Evolutionary conservation across 2,329 filamentous ascomycete genomes (phyloP).

Genomic region (Pseudogymnoascus sp.): DNA sequence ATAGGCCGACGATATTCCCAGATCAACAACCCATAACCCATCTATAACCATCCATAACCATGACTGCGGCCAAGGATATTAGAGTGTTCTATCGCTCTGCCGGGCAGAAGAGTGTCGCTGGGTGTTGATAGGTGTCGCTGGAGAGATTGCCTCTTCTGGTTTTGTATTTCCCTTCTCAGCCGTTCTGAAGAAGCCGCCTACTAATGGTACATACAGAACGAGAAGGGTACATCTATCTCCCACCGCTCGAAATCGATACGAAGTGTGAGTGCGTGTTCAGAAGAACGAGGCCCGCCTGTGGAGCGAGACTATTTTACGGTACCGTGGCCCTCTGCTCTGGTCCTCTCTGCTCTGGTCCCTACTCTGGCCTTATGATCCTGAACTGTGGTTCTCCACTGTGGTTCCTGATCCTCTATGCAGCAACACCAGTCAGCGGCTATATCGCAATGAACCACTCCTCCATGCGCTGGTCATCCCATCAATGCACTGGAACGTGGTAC

Average conservation of each 20-base stretch:
- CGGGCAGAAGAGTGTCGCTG: background rate
- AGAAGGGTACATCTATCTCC: background rate
- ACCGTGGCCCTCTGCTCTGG: background rate
- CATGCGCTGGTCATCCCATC: background rate
- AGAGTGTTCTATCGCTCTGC: background rate
- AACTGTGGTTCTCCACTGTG: background rate
- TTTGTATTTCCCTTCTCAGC: background rate
- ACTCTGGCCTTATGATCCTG: too few relatives aligned
- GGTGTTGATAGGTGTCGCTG: background rate
- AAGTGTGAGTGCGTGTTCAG: background rate
- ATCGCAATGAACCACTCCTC: background rate
- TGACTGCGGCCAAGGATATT: background rate
- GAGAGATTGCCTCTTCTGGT: background rate
- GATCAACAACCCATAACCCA: background rate
- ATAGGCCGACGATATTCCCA: background rate
- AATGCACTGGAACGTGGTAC: constrained; percentile 7
- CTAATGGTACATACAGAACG: background rate
- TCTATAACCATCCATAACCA: background rate
- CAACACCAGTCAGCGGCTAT: background rate
- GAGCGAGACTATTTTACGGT: background rate
- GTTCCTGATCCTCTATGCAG: background rate
- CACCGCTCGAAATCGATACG: background rate
- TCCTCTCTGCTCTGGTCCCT: background rate
- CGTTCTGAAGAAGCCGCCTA: background rate
- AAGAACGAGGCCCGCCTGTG: background rate